A percentile compares a stretch with the other conserved stretches of the same genome.
Evolutionary conservation across 495 filamentous ascomycete genomes (phyloP).

Genomic region (Xylaria curta): DNA sequence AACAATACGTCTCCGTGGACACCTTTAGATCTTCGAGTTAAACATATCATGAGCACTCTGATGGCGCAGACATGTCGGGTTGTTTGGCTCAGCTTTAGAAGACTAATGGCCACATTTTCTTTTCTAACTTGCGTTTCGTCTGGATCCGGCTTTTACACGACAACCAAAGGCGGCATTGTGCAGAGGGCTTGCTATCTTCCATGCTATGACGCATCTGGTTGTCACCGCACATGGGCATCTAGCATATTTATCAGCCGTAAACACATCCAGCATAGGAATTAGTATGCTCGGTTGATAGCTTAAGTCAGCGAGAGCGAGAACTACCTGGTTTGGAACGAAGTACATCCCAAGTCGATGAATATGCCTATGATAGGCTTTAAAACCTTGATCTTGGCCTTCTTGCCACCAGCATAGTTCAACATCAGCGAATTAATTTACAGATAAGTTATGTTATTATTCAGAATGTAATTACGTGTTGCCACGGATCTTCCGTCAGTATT

Average conservation of each 20-base stretch:
- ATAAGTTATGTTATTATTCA: background rate
- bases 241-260: background rate
- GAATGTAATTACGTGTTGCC: background rate
- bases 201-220: background rate
- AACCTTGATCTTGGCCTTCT: background rate
- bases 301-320: background rate
- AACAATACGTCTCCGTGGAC: background rate
- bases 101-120: background rate
- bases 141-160: background rate
- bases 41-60: background rate
- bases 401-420: background rate
- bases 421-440: too few relatives aligned
- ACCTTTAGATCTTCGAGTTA: background rate
- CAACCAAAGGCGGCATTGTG: background rate
- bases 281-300: background rate
- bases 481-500: background rate
- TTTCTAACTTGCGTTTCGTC: background rate
- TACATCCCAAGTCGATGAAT: background rate
- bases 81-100: background rate
- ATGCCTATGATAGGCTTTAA: background rate
- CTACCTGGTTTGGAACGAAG: background rate
- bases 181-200: background rate
- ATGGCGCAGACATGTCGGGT: background rate
- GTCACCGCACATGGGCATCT: background rate
- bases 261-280: background rate